Base-by-base conservation (phyloP, 192 early-diverging fungal genomes). In the Coemansia sp. region DNA sequence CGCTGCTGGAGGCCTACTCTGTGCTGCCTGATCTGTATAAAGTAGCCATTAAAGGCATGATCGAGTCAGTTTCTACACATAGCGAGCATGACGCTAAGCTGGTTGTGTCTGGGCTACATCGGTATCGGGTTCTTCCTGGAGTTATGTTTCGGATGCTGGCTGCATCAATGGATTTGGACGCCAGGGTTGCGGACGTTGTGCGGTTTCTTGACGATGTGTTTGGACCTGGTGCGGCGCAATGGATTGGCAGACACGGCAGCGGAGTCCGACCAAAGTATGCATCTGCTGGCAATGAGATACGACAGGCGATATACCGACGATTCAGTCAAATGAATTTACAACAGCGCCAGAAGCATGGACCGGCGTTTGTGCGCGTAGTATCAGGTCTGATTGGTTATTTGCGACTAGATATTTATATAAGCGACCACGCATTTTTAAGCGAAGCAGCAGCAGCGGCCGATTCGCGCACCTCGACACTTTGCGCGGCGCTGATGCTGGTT, bases 1-100 rank as follows among this genome's bases (percentile, higher is more conserved):
- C 24, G 38, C 36, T 63, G 20, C 25, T 63, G 25, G 37, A 38
- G 4, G 52, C 61, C 14, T 63, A 63, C 17, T 5, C 36, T 25
- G 57, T 70, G 12, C 56, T 67, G 24, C 76, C 76, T 11, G 76
- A 79, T 37, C 11, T 69, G 18, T 79, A 73, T 60, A 73, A 70
- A 38, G 61, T 49, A n/a, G 25, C 49, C 1, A 79, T 79, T 26
- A 69, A 47, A 12, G 64, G 54, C 46, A 55, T 61, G 3, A 53
- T 79, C 3, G 71, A 70, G 25, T 21, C 42, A 7, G 44, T 62
- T 15, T 50, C 61, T 3, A 26, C 53, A 1, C 21, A 21, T 17
- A 38, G 55, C 40, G 36, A 24, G 25, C 11, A 20, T 18, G 44
- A 24, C 17, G 42, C 58, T 8, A 47, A 63, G 26, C 23, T 67